Evolutionary conservation across 2,329 filamentous ascomycete species (phyloP).

Genomic region (Ophiocordyceps camponoti-floridani): DNA sequence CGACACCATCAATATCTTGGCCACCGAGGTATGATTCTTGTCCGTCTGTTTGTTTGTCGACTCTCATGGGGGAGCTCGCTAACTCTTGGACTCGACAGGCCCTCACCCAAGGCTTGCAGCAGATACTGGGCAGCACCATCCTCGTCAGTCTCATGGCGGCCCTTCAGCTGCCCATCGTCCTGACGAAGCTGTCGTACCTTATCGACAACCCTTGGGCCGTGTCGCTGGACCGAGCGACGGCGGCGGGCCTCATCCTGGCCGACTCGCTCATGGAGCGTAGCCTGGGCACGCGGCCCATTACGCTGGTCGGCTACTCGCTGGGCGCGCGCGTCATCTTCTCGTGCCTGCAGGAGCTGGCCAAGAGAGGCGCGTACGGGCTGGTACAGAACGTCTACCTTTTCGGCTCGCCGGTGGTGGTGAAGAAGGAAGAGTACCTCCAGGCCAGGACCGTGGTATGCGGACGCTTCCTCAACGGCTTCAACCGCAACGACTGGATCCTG

Average conservation of each 20-base stretch:
- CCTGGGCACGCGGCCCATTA: slow-evolving; percentile 77
- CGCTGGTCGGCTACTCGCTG: slow-evolving; percentile 85
- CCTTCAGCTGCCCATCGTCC: slow-evolving; percentile 74
- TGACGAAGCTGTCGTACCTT: slow-evolving; percentile 86
- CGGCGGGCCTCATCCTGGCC: slow-evolving; percentile 79
- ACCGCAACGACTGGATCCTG: slow-evolving; percentile 91
- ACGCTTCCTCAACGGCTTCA: slow-evolving; percentile 89
- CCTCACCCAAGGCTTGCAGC: slow-evolving; percentile 87
- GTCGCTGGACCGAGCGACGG: slow-evolving; percentile 77
- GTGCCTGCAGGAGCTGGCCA: slow-evolving; percentile 71
- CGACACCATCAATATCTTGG: slow-evolving; percentile 94
- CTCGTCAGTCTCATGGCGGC: slow-evolving; percentile 82
- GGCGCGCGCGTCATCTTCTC: slow-evolving; percentile 86
- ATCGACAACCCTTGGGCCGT: slow-evolving; percentile 98
- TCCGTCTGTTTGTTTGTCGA: no score
- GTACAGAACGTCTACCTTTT: slow-evolving; percentile 94
- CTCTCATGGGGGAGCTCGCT: neutral
- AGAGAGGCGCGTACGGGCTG: slow-evolving; percentile 67
- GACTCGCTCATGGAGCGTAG: slow-evolving; percentile 88
- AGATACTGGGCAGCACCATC: slow-evolving; percentile 81
- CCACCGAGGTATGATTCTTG: slow-evolving; percentile 60
- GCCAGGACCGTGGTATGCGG: slow-evolving; percentile 73
- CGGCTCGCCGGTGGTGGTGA: slow-evolving; percentile 80
- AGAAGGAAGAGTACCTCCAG: slow-evolving; percentile 72
- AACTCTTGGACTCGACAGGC: slow-evolving; percentile 33